A percentile compares a stretch with the other conserved stretches of the same genome.
phyloP scores from a whole-genome alignment of 1,139 yeast genomes.

The Sugiyamaella paludigena region DNA sequence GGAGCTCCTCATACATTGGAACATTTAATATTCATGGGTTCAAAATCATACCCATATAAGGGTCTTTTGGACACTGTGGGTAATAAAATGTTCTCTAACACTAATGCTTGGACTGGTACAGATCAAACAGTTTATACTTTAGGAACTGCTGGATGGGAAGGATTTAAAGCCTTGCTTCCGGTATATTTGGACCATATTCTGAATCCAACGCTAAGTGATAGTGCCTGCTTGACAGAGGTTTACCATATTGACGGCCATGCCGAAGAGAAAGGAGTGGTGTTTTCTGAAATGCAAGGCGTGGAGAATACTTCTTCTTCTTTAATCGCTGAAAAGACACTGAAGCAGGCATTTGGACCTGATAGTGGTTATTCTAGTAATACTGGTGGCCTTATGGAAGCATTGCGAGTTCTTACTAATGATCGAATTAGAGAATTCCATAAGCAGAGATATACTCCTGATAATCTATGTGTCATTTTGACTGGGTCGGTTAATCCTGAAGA shows the following conservation, averaged over 20 bases:
- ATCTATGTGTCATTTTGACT: slow-evolving; percentile 74
- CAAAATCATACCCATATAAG: slow-evolving; percentile 82
- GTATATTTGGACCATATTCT: slow-evolving; percentile 86
- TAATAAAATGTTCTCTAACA: slow-evolving; percentile 75
- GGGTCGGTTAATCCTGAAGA: slow-evolving; percentile 82
- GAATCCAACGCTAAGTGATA: slow-evolving; percentile 82
- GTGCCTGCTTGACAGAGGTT: slow-evolving; percentile 91
- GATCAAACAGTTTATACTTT: slow-evolving; percentile 95
- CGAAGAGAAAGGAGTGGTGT: slow-evolving; percentile 94
- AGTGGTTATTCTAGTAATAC: slow-evolving; percentile 92
- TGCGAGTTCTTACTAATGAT: slow-evolving; percentile 69
- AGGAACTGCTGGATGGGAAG: slow-evolving; percentile 95
- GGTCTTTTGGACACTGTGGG: slow-evolving; percentile 88
- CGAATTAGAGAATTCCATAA: slow-evolving; percentile 75
- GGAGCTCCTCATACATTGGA: slow-evolving; percentile 97
- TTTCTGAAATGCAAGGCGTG: slow-evolving; percentile 95
- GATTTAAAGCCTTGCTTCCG: slow-evolving; percentile 79
- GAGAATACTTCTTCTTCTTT: slow-evolving; percentile 79
- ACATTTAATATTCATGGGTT: slow-evolving; percentile 94
- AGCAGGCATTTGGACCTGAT: slow-evolving; percentile 53
- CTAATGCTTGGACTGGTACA: slow-evolving; percentile 97
- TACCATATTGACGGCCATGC: slow-evolving; percentile 91
- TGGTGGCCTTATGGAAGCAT: slow-evolving; percentile 81
- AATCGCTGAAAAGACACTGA: slow-evolving; percentile 60
- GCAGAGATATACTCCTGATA: slow-evolving; percentile 73